Conservation (phyloP, 202 grass and related monocot genomes). For the Zizania palustris region DNA sequence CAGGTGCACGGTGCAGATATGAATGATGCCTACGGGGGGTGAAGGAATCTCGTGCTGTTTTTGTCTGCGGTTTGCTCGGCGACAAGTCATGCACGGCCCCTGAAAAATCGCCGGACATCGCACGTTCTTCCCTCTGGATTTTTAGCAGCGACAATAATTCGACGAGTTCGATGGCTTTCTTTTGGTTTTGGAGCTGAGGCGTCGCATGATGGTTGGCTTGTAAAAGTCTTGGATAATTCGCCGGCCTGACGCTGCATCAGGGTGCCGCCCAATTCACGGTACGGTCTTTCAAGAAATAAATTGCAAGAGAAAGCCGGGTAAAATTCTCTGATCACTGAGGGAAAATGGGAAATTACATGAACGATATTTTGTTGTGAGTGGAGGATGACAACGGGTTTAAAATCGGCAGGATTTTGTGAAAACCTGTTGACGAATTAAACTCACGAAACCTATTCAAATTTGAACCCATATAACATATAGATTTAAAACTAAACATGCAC, state of each 20-base stretch:
- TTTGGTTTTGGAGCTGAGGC: background rate
- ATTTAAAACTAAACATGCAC: too few species aligned
- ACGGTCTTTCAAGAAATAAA: too few species aligned
- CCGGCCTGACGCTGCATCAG: background rate
- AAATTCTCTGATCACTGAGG: background rate
- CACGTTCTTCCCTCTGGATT: constrained; percentile 11
- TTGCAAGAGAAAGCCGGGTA: too few species aligned
- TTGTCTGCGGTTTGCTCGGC: background rate
- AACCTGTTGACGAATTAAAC: too few species aligned
- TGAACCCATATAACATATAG: too few species aligned
- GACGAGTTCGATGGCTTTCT: background rate
- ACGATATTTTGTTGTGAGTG: background rate
- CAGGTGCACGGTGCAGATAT: background rate
- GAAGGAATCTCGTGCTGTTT: background rate
- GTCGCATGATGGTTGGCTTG: background rate
- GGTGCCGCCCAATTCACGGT: too few species aligned
- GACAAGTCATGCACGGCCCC: constrained; percentile 28
- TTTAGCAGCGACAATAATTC: background rate
- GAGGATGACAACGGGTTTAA: too few species aligned
- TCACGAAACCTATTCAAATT: too few species aligned
- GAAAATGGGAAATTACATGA: background rate
- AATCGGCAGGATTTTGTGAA: too few species aligned
- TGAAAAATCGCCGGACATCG: constrained; percentile 1
- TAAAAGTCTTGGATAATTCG: background rate
- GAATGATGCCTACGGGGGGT: background rate